phyloP scores from a whole-genome alignment of 257 asterid genomes.

The Solanum gracilifrons region DNA sequence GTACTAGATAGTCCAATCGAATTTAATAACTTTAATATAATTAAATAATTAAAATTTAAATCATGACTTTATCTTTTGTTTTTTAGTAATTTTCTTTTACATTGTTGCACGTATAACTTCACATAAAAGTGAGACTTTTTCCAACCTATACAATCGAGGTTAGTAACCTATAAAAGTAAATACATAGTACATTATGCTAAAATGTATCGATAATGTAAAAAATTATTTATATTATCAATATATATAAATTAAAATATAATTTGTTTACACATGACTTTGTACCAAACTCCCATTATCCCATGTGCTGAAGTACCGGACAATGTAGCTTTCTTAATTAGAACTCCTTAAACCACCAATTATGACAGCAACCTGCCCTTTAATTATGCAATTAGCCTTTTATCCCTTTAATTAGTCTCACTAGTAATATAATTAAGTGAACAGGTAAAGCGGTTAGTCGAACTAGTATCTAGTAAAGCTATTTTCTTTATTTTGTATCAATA shows the following conservation, averaged over 20 bases:
- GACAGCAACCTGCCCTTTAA: not conserved
- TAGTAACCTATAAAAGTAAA: not conserved
- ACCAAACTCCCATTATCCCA: not conserved
- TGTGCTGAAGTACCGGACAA: not conserved
- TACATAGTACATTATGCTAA: not conserved
- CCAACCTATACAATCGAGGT: not conserved
- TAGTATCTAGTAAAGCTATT: not conserved
- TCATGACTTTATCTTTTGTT: no score
- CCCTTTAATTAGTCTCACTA: not conserved
- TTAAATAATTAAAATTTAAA: no score
- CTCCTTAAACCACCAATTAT: not conserved
- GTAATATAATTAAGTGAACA: not conserved
- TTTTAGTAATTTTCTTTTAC: not conserved
- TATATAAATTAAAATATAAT: not conserved
- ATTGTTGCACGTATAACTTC: not conserved
- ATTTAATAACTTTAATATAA: no score
- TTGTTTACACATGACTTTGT: not conserved
- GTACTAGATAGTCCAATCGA: not conserved
- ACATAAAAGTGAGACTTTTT: not conserved
- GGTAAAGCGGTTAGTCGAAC: conserved; percentile 38
- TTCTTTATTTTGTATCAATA: not conserved
- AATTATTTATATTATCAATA: not conserved
- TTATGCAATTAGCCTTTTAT: conserved; percentile 12
- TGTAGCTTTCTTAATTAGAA: not conserved
- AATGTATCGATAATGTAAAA: not conserved